Evolutionary conservation across 176 grass and related monocot genomes (phyloP), one percentile per base, ranked within the genome.

Genomic region (Oryza punctata): DNA sequence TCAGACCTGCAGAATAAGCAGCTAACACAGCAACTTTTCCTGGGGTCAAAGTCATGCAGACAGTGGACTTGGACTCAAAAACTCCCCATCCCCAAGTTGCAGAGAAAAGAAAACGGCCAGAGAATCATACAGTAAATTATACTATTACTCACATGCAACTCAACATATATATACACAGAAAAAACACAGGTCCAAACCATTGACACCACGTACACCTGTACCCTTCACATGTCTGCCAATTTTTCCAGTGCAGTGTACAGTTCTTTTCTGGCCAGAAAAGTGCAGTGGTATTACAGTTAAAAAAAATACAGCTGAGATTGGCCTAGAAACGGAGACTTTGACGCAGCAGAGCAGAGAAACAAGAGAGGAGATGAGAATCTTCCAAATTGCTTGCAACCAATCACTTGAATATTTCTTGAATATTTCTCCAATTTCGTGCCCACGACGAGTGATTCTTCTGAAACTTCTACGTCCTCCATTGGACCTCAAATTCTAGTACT

Each of bases 391-490:
- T 4, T 6, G 26, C 25, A 24, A 25, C 70, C 78, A 63, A 26
- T 71, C 71, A 38, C 61, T 70, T 69, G 38, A 70, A 74, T 89
- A 63, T 32, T 78, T 63, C 47, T 70, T 69, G 38, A 64, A 74
- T 89, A 63, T 32, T 78, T 63, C 11, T 10, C 10, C 30, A 57
- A 21, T 57, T 57, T 52, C 16, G 18, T 23, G 12, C 11, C 7
- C 5, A 37, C 40, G 35, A 28, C 49, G 49, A 52, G 18, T 28
- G 72, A 50, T 82, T 75, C 75, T 46, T 33, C 35, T 64, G 63
- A 89, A 89, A 85, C 82, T 80, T 89, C 76, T 32, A 23, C 70
- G n/a, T 49, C 35, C 37, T 84, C 21, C 69, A 45, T 40, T 40
- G 6, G 27, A 49, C 30, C 19, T 50, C 37, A 75, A 49, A 67